phyloP scores from a whole-genome alignment of 2,329 filamentous ascomycete genomes.

The Aspergillus felis region DNA sequence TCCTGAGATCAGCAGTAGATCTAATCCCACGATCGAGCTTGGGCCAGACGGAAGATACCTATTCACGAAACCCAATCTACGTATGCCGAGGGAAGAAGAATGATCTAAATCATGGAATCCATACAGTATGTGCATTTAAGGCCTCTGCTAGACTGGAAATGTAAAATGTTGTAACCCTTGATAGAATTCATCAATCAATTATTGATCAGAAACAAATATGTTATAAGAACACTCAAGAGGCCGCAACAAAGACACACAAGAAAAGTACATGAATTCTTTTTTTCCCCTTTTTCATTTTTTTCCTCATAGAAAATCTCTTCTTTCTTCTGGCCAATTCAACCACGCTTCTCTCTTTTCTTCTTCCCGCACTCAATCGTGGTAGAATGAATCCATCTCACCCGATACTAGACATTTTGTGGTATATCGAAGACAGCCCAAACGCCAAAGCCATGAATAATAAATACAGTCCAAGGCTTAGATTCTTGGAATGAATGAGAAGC shows the following conservation, averaged over 20 bases:
- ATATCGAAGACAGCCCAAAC: slow-evolving; percentile 29
- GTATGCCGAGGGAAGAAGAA: no score
- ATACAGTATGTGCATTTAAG: no score
- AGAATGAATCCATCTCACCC: slow-evolving; percentile 17
- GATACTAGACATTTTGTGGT: slow-evolving; percentile 20
- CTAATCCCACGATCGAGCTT: neutral
- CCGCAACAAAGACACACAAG: slow-evolving; percentile 7
- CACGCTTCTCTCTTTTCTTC: neutral
- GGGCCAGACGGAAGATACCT: neutral
- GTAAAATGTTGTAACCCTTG: neutral
- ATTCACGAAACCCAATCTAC: no score
- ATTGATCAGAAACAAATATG: slow-evolving; percentile 1
- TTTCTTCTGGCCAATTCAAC: neutral
- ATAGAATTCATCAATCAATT: neutral
- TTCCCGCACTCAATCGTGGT: slow-evolving; percentile 9
- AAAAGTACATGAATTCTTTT: slow-evolving; percentile 12
- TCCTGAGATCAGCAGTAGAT: neutral
- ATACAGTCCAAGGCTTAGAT: slow-evolving; percentile 25
- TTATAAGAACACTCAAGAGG: slow-evolving; percentile 4
- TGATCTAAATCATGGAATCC: no score
- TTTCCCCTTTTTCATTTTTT: slow-evolving; percentile 1
- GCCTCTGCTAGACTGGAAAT: no score
- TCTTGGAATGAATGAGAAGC: neutral
- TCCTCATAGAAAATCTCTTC: neutral
- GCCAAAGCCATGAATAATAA: slow-evolving; percentile 33